Evolutionary conservation across 352 stramenopile genomes (phyloP), one percentile per base, ranked within the genome.

Genomic region (Phytophthora foliorum): DNA sequence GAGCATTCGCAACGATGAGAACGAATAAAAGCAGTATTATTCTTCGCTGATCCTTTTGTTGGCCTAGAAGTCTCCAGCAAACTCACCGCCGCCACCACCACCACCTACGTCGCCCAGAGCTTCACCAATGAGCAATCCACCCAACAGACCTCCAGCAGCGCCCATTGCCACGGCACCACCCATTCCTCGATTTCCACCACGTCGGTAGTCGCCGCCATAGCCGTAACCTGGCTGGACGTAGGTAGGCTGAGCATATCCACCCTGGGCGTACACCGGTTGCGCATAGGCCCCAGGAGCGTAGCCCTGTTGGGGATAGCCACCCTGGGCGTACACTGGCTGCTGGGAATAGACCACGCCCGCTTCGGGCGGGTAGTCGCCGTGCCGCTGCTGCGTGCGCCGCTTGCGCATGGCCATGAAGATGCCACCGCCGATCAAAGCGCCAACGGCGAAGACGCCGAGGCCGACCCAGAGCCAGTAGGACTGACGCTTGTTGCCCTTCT

Each of bases 381-480:
- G 34, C 11, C 36, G 52, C 44, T 75, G 61, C 39, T 67, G 38
- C 72, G 55, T 63, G 46, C 78, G 70, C 9, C 72, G 75, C 72
- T 78, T 79, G 60, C 78, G 62, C n/a, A 85, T 71, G 45, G 59
- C 67, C 54, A 63, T 70, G 39, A 80, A 74, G 50, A 82, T 61
- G 11, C 63, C 67, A 11, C 46, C 54, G 7, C 39, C 78, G 57
- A 87, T 75, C 16, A 86, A 27, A 10, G 63, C 60, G 31, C 68
- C 56, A 52, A 86, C 16, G 19, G 63, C 32, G 53, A 84, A 73
- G 27, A 76, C 57, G 22, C 67, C 71, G 39, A 84, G 41, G 32
- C 63, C 54, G 34, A 76, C 61, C 64, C 73, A 82, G 41, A 83
- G 52, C 57, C 62, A 78, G 58, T 76, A 62, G 58, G 50, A 67